Evolutionary conservation across 306 rosid genomes (phyloP), one percentile per base, ranked within the genome.

Genomic region (Comarum palustre): DNA sequence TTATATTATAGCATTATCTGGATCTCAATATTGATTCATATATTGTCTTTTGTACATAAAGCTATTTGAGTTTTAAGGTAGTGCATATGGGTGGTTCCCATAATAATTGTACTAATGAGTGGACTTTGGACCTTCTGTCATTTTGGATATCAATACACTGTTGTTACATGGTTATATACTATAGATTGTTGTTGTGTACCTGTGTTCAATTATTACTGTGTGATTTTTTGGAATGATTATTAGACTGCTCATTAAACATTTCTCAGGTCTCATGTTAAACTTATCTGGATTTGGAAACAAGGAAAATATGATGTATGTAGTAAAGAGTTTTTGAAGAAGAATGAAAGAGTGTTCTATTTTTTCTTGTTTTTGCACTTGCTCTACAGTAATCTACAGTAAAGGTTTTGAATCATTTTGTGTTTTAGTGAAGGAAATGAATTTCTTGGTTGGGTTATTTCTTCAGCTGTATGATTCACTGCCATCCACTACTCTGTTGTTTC

Each of bases 1-100:
- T 52, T 0, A 3, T 52, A 58, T 27, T 58, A 25, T 25, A 58
- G 36, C 78, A 19, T 60, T 70, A 80, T 72, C 32, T 58, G n/a
- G n/a, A 68, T 19, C 54, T 47, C 4, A 16, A 43, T 66, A 27
- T 69, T 59, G 27, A 12, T 76, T 25, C 15, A 13, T 19, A 32
- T 51, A 39, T 46, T 46, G 63, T 84, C 66, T n/a, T 65, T 73
- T 42, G 20, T 59, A 11, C 50, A 46, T 46, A 17, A 59, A 51
- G 8, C 6, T 29, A 66, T 46, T 34, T 70, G 47, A 22, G 16
- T 2, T 15, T 16, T 60, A 36, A 5, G 4, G 15, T 62, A 19
- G 19, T 31, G 38, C 54, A 61, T 47, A 12, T 74, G 62, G 62
- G 77, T 43, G 5, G 5, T 25, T 39, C 67, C 38, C 29, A 64